These are phyloP conservation scores for Ceratocystiopsis sp. DNA, from an alignment of 2,329 filamentous ascomycete species.

Conservation along the genomic window DNA sequence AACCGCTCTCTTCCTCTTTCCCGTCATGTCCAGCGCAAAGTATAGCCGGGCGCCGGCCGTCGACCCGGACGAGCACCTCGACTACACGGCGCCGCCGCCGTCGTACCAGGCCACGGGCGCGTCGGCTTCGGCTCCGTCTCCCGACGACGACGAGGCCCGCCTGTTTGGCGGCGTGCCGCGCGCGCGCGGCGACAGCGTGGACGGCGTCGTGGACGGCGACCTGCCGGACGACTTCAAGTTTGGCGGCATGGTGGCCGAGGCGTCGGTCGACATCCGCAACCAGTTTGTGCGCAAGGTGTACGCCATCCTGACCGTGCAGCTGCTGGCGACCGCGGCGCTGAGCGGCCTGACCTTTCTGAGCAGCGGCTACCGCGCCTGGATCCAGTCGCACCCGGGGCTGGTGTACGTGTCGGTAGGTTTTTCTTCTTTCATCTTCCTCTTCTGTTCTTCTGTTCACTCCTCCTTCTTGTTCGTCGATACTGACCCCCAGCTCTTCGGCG, in stretches of 20 bases:
- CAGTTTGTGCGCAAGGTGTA: slow-evolving; percentile 97
- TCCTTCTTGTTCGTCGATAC: background rate
- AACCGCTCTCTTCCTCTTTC: background rate
- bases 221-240: slow-evolving; percentile 98
- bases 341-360: slow-evolving; percentile 79
- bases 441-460: background rate
- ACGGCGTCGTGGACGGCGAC: slow-evolving; percentile 41
- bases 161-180: slow-evolving; percentile 53
- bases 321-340: slow-evolving; percentile 66
- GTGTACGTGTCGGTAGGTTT: slow-evolving; percentile 61
- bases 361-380: slow-evolving; percentile 63
- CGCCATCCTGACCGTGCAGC: slow-evolving; percentile 88
- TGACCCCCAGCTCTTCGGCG: slow-evolving; percentile 47
- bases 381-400: slow-evolving; percentile 66
- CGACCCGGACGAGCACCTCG: slow-evolving; percentile 56
- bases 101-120: slow-evolving; percentile 43
- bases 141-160: slow-evolving; percentile 28
- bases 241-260: slow-evolving; percentile 82
- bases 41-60: slow-evolving; percentile 72
- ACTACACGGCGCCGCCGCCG: slow-evolving; percentile 63
- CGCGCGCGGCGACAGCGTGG: slow-evolving; percentile 50
- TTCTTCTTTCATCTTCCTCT: background rate
- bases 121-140: too few species aligned
- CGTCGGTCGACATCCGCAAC: slow-evolving; percentile 88
- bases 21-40: slow-evolving; percentile 44